These are phyloP conservation scores for Acidiella bohemica DNA, from an alignment of 495 filamentous ascomycete genomes.

Conservation along the genomic window DNA sequence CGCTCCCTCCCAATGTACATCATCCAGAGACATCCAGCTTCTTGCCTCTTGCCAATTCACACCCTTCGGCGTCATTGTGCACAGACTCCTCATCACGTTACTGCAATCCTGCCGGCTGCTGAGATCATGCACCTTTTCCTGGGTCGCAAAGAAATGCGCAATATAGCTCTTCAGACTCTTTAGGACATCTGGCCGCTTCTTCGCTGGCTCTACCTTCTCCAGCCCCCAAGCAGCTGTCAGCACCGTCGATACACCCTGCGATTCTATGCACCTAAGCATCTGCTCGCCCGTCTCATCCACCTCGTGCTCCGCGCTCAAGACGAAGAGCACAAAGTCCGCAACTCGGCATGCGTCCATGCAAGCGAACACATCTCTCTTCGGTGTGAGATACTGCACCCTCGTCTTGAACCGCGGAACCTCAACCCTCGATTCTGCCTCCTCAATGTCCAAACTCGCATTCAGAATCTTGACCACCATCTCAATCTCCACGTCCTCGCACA, in stretches of 20 bases:
- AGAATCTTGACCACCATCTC: slow-evolving; percentile 51
- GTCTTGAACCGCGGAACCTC: slow-evolving; percentile 84
- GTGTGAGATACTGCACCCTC: slow-evolving; percentile 68
- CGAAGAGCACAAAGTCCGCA: slow-evolving; percentile 78
- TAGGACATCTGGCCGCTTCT: slow-evolving; percentile 59
- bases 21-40: slow-evolving; percentile 86
- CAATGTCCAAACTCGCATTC: slow-evolving; percentile 66
- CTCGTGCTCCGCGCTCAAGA: slow-evolving; percentile 67
- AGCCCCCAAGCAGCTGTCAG: slow-evolving; percentile 55
- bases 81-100: slow-evolving; percentile 78
- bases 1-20: slow-evolving; percentile 47
- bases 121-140: slow-evolving; percentile 75
- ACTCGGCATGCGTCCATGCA: slow-evolving; percentile 74
- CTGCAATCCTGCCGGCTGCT: slow-evolving; percentile 78
- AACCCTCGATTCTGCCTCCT: slow-evolving; percentile 50
- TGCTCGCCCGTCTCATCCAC: slow-evolving; percentile 71
- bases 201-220: slow-evolving; percentile 50
- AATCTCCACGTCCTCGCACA: slow-evolving; percentile 58
- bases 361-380: slow-evolving; percentile 52
- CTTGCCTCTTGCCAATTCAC: slow-evolving; percentile 85
- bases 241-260: slow-evolving; percentile 83
- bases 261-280: slow-evolving; percentile 71
- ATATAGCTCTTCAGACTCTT: slow-evolving; percentile 79
- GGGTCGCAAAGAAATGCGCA: slow-evolving; percentile 78
- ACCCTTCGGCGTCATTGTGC: slow-evolving; percentile 80